Percentiles rank a stretch among this genome's conserved stretches.
Conservation (phyloP, 2,329 filamentous ascomycete species). For the Incumbomyces delicatus region DNA sequence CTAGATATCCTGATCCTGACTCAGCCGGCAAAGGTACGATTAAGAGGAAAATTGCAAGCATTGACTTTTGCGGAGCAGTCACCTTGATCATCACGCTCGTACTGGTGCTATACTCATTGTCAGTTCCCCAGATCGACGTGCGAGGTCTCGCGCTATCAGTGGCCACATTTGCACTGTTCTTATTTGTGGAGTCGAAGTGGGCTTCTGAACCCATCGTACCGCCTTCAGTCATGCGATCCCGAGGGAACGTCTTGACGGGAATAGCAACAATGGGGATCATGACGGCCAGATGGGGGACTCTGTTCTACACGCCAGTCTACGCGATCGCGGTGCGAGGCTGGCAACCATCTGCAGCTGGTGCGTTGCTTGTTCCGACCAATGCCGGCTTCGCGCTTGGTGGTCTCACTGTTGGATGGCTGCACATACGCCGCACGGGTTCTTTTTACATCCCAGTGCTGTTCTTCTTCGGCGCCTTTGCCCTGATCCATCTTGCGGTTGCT, state of each 20-base stretch:
- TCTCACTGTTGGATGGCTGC: slow-evolving; percentile 61
- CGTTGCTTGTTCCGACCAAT: slow-evolving; percentile 73
- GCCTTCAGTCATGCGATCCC: slow-evolving; percentile 56
- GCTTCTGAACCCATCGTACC: slow-evolving; percentile 66
- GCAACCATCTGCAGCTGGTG: slow-evolving; percentile 59
- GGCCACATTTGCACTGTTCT: slow-evolving; percentile 46
- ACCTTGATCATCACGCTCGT: slow-evolving; percentile 58
- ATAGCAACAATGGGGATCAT: slow-evolving; percentile 67
- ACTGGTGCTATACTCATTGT: slow-evolving; percentile 61
- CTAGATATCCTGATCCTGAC: slow-evolving; percentile 29
- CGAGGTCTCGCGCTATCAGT: slow-evolving; percentile 53
- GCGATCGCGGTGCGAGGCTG: slow-evolving; percentile 66
- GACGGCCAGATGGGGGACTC: slow-evolving; percentile 67
- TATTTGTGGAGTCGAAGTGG: slow-evolving; percentile 53
- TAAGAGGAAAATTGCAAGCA: slow-evolving; percentile 48
- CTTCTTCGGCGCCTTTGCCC: slow-evolving; percentile 52
- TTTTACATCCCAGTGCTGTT: slow-evolving; percentile 60
- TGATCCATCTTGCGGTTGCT: slow-evolving; percentile 50
- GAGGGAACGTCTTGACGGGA: slow-evolving; percentile 63
- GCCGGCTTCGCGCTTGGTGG: slow-evolving; percentile 67
- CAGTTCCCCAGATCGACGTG: slow-evolving; percentile 51
- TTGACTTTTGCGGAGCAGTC: slow-evolving; percentile 66
- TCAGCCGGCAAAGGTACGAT: slow-evolving; percentile 28
- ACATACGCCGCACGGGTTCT: slow-evolving; percentile 61
- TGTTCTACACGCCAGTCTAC: slow-evolving; percentile 75